phyloP scores from a whole-genome alignment of 805 yeast species.

The Metschnikowia noctiluminum region DNA sequence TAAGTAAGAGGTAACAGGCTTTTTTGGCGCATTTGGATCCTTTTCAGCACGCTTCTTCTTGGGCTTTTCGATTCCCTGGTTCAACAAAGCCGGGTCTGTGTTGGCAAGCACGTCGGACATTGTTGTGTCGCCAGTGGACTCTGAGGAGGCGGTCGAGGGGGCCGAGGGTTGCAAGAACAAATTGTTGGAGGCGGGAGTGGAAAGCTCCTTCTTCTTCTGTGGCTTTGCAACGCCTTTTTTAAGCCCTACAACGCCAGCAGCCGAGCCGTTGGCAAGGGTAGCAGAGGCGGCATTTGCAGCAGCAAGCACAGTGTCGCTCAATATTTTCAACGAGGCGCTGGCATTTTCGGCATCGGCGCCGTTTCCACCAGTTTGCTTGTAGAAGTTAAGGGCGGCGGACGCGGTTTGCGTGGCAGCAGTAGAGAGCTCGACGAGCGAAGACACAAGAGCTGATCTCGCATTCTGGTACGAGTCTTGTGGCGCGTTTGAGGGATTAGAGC shows the following conservation, averaged over 20 bases:
- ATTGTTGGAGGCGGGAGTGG: constrained; percentile 4
- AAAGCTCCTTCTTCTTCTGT: constrained; percentile 14
- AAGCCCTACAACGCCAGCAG: constrained; percentile 1
- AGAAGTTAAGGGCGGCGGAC: constrained; percentile 71
- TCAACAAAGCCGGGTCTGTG: constrained; percentile 8
- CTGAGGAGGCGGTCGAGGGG: background rate
- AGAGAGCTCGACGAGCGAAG: constrained; percentile 76
- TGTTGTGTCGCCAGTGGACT: background rate
- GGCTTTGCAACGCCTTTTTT: constrained; percentile 10
- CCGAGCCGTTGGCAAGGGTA: constrained; percentile 20
- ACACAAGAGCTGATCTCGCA: constrained; percentile 47
- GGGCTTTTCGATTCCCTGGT: constrained; percentile 6
- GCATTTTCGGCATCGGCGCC: constrained; percentile 29
- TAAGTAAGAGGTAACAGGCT: constrained; percentile 86
- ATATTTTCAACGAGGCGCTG: constrained; percentile 36
- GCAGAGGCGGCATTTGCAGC: constrained; percentile 40
- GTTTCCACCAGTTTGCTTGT: constrained; percentile 53
- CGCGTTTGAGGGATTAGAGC: background rate
- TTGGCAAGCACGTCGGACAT: constrained; percentile 4
- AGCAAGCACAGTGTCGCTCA: constrained; percentile 24
- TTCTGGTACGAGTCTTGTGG: constrained; percentile 7
- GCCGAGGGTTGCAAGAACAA: background rate
- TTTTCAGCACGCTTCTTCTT: constrained; percentile 50
- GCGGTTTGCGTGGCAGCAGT: constrained; percentile 88
- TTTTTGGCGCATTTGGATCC: constrained; percentile 95